Conservation (phyloP, 805 yeast species). For the Zygoascus tannicola region DNA sequence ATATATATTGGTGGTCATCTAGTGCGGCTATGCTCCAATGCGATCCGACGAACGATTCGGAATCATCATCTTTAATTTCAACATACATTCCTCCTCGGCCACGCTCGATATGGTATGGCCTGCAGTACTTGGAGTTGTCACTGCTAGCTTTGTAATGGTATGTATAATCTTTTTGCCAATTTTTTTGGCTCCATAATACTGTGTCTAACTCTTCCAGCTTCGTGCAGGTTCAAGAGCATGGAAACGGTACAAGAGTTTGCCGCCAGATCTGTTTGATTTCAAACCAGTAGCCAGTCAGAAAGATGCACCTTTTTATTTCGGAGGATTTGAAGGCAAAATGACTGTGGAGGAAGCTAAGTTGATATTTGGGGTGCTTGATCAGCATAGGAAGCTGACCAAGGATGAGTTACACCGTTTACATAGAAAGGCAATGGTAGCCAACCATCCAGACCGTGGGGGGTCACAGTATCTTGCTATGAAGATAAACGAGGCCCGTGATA, state of each 20-base stretch:
- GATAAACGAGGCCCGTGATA: constrained; percentile 85
- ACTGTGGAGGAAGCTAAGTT: constrained; percentile 43
- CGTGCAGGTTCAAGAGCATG: constrained; percentile 28
- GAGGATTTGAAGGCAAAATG: constrained; percentile 35
- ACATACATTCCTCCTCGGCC: too few species aligned
- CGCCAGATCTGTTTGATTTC: constrained; percentile 24
- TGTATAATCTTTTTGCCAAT: background rate
- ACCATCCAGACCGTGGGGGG: constrained; percentile 94
- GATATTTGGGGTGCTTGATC: constrained; percentile 38
- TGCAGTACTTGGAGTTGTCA: constrained; percentile 20
- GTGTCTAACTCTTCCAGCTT: constrained; percentile 6
- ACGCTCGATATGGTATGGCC: constrained; percentile 4
- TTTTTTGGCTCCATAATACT: background rate
- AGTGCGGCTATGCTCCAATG: too few species aligned
- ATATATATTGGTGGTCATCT: too few species aligned
- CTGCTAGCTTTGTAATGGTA: constrained; percentile 21
- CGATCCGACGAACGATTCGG: too few species aligned
- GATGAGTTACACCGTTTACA: constrained; percentile 56
- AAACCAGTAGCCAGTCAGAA: constrained; percentile 1
- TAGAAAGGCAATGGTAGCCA: constrained; percentile 57
- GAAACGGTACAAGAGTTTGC: constrained; percentile 21
- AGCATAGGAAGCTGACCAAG: constrained; percentile 30
- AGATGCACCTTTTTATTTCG: constrained; percentile 20
- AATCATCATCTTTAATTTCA: too few species aligned
- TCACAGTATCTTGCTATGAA: constrained; percentile 73